Evolutionary conservation across 495 filamentous ascomycete species (phyloP), one percentile per base, ranked within the genome.

Genomic region (Beverwykella pulmonaria): DNA sequence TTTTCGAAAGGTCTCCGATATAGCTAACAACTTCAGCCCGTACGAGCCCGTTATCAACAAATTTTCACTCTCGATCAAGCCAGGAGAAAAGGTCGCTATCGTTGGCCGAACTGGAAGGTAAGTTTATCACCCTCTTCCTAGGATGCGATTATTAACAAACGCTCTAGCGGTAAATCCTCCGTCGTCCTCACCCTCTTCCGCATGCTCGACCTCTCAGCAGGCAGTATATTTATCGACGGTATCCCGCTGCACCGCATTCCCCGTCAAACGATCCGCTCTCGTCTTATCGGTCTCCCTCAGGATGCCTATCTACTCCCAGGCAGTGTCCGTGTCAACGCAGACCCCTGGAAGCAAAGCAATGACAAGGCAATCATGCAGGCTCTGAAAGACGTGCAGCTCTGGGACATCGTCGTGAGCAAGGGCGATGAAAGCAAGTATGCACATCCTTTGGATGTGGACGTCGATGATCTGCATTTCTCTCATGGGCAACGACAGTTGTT

Each of bases 401-500:
- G 80, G 73, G 57, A 75, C 0, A 77, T 82, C 27, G 72, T 88
- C 52, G 66, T 59, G 6, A 19, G 22, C 6, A 63, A 64, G 20
- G 66, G 66, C 4, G 66, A 64, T 25, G 65, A 62, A 53, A 62
- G 44, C 32, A 68, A 58, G 36, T 63, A 68, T 39, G 59, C 54
- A 50, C 65, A 68, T 53, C 65, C 65, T 41, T 76, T 89, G 0
- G 79, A 80, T 53, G 80, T 78, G 1, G 76, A 81, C 10, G 79
- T 88, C 50, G 78, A 80, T 7, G 78, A 76, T 12, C 75, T 81
- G 46, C 76, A 78, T 64, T 79, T 89, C 4, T 86, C 82, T 0
- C 81, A 83, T 50, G 88, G 88, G 0, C 87, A 90, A 67, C 79
- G 79, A 36, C 88, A 90, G 75, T 81, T 90, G 4, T 82, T 90